phyloP scores from a whole-genome alignment of 2,329 filamentous ascomycete species.

The Samsoniella hepiali region DNA sequence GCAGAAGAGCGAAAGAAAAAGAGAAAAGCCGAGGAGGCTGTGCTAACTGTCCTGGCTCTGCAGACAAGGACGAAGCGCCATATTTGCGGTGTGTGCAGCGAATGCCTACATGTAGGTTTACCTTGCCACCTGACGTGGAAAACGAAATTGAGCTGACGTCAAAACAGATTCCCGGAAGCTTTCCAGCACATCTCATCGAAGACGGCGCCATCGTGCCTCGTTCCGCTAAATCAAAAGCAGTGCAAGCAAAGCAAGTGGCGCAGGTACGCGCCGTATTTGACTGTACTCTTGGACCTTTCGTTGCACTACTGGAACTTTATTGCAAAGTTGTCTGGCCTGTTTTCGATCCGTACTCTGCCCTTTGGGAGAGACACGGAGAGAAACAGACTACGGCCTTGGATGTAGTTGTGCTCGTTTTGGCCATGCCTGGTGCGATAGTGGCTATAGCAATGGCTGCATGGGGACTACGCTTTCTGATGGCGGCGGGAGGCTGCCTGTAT shows the following conservation, averaged over 20 bases:
- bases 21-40: not conserved
- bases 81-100: slow-evolving; percentile 2
- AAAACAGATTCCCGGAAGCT: slow-evolving; percentile 27
- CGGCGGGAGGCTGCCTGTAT: slow-evolving; percentile 22
- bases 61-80: not conserved
- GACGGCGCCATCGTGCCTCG: slow-evolving; percentile 31
- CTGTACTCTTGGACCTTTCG: slow-evolving; percentile 1
- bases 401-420: slow-evolving; percentile 25
- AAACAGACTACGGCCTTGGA: slow-evolving; percentile 24
- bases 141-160: not conserved
- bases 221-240: slow-evolving; percentile 23
- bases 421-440: slow-evolving; percentile 28
- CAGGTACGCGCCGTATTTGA: not conserved
- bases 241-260: not conserved
- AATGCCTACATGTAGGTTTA: not conserved
- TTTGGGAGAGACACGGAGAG: slow-evolving; percentile 30
- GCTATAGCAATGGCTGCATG: slow-evolving; percentile 26
- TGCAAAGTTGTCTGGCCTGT: slow-evolving; percentile 38
- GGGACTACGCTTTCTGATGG: slow-evolving; percentile 26
- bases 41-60: too few species aligned
- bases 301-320: slow-evolving; percentile 29
- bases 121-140: too few species aligned
- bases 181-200: slow-evolving; percentile 27
- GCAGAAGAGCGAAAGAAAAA: slow-evolving; percentile 1
- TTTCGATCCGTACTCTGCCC: slow-evolving; percentile 36